These are phyloP conservation scores for Rhodosporidiobolus sp. DNA, from an alignment of 768 basidiomycete genomes.

Conservation along the genomic window DNA sequence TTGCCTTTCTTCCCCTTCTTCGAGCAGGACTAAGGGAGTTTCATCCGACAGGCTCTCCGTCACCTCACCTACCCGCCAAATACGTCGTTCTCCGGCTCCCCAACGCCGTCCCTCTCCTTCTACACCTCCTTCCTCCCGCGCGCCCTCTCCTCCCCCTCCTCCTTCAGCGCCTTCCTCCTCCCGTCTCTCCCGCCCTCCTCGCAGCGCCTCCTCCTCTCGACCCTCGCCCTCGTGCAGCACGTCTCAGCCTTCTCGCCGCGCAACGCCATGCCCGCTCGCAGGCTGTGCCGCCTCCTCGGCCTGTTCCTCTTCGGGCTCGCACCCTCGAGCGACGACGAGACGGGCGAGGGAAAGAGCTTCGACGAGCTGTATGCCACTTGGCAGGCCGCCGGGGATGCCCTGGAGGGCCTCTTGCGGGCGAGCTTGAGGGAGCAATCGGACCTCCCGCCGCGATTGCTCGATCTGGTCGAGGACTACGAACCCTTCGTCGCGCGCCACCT, in stretches of 20 bases:
- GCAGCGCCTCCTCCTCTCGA: constrained; percentile 5
- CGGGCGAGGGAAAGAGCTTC: neutral
- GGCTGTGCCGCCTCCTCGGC: constrained; percentile 20
- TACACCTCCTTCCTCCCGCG: constrained; percentile 11
- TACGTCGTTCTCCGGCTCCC: neutral
- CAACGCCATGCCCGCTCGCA: constrained; percentile 30
- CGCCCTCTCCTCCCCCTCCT: neutral
- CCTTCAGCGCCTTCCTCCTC: constrained; percentile 22
- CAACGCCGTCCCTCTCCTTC: constrained; percentile 10
- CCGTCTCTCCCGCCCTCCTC: constrained; percentile 20
- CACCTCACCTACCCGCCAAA: constrained; percentile 19
- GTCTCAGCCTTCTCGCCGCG: constrained; percentile 18
- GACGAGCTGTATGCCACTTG: constrained; percentile 7
- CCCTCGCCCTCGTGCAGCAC: constrained; percentile 13
- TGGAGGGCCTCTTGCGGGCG: constrained; percentile 19
- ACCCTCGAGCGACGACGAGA: neutral
- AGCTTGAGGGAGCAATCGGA: constrained; percentile 22
- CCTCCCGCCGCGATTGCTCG: constrained; percentile 21
- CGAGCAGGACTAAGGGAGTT: too few relatives aligned
- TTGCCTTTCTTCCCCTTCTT: neutral
- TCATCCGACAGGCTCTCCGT: constrained; percentile 15
- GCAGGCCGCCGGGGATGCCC: constrained; percentile 12
- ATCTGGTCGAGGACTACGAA: constrained; percentile 14
- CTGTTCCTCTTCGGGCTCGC: constrained; percentile 24
- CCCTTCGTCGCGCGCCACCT: constrained; percentile 2